Conservation (phyloP, 2,329 filamentous ascomycete species). For the Saccharata proteae region DNA sequence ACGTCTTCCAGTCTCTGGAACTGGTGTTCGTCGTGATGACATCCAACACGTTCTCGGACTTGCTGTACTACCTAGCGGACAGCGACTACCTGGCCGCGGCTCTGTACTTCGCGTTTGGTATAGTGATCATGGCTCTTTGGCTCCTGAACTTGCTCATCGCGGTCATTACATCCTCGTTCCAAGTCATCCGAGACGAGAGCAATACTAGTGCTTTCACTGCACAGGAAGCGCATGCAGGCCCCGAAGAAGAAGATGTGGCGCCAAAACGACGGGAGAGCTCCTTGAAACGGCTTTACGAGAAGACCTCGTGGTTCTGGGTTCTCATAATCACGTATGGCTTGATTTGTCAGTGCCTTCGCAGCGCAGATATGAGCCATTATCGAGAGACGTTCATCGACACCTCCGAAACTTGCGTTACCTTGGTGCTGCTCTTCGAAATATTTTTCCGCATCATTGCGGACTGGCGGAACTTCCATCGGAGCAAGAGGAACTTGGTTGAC, state of each 20-base stretch:
- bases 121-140: constrained; percentile 93
- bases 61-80: constrained; percentile 87
- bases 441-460: constrained; percentile 63
- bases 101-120: constrained; percentile 58
- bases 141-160: constrained; percentile 89
- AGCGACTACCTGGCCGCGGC: constrained; percentile 83
- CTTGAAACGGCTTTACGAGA: constrained; percentile 63
- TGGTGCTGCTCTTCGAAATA: constrained; percentile 73
- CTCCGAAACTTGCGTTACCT: constrained; percentile 64
- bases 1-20: constrained; percentile 83
- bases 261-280: constrained; percentile 31
- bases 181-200: constrained; percentile 94
- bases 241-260: constrained; percentile 22
- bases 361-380: constrained; percentile 55
- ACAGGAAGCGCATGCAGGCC: constrained; percentile 45
- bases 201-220: constrained; percentile 85
- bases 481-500: constrained; percentile 67
- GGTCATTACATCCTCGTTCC: constrained; percentile 96
- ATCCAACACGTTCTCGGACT: constrained; percentile 88
- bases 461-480: constrained; percentile 68
- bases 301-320: constrained; percentile 67
- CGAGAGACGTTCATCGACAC: constrained; percentile 54
- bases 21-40: constrained; percentile 98
- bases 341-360: constrained; percentile 66
- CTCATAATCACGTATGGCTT: constrained; percentile 67